Conservation (phyloP, 345 rosid species). For the Murraya paniculata region DNA sequence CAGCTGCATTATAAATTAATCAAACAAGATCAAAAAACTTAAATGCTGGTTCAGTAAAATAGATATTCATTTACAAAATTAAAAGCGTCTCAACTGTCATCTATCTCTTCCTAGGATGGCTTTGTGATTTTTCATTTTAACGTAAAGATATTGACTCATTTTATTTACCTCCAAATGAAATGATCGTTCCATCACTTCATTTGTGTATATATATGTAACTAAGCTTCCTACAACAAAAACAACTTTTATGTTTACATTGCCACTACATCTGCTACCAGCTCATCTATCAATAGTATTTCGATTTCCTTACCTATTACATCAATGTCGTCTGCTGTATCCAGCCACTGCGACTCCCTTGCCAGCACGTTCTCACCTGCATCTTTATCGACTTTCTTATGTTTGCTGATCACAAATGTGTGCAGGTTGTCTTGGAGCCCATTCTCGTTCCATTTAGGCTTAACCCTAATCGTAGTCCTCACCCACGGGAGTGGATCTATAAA, state of each 20-base stretch:
- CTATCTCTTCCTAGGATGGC: not conserved
- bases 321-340: slow-evolving; percentile 47
- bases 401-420: slow-evolving; percentile 34
- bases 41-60: too few relatives aligned
- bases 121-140: slow-evolving; percentile 1
- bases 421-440: slow-evolving; percentile 45
- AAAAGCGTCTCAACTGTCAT: not conserved
- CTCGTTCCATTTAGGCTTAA: slow-evolving; percentile 34
- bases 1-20: not conserved
- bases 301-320: slow-evolving; percentile 70
- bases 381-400: slow-evolving; percentile 33
- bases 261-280: slow-evolving; percentile 55
- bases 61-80: too few relatives aligned
- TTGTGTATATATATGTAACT: slow-evolving; percentile 12
- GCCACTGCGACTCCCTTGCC: slow-evolving; percentile 50
- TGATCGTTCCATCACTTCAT: slow-evolving; percentile 29
- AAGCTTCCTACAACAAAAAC: slow-evolving; percentile 22
- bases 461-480: slow-evolving; percentile 35
- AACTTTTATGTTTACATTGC: slow-evolving; percentile 21
- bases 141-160: slow-evolving; percentile 5
- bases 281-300: slow-evolving; percentile 63
- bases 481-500: slow-evolving; percentile 54
- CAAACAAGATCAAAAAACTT: not conserved
- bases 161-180: slow-evolving; percentile 23
- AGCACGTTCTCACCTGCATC: slow-evolving; percentile 38